These are phyloP conservation scores for Parietaria judaica DNA, from an alignment of 306 rosid species.

Conservation along the genomic window DNA sequence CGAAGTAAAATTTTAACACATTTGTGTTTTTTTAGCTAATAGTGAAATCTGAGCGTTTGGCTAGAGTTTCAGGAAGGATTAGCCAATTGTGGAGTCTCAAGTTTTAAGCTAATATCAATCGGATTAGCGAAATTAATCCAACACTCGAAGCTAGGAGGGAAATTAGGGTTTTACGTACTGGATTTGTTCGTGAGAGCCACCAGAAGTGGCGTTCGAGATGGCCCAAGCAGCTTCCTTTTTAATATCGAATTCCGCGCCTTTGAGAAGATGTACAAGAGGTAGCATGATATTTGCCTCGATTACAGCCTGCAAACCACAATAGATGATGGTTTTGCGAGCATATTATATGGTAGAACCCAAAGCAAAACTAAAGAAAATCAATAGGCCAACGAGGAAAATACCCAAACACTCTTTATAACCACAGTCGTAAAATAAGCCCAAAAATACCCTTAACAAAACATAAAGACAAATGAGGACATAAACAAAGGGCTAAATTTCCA, in stretches of 20 bases:
- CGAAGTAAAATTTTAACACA: no score
- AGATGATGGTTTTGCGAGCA: neutral
- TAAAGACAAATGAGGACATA: no score
- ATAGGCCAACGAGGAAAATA: neutral
- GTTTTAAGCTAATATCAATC: no score
- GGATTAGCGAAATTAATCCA: no score
- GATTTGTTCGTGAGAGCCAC: slow-evolving; percentile 63
- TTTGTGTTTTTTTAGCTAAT: no score
- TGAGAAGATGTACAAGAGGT: slow-evolving; percentile 55
- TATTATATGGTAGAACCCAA: neutral
- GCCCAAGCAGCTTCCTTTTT: slow-evolving; percentile 86
- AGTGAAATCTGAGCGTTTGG: no score
- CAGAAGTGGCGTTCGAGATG: slow-evolving; percentile 61
- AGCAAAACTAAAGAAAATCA: neutral
- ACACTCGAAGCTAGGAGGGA: neutral
- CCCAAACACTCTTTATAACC: no score
- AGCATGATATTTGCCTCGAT: slow-evolving; percentile 43
- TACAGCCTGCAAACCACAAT: slow-evolving; percentile 40
- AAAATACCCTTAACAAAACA: no score
- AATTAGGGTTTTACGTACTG: slow-evolving; percentile 29
- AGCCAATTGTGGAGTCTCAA: no score
- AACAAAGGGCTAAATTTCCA: no score
- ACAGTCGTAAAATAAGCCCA: no score
- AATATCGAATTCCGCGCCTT: slow-evolving; percentile 53
- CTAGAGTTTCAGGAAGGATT: no score